Base-by-base conservation (phyloP, 495 filamentous ascomycete species). In the Xylaria castorea region DNA sequence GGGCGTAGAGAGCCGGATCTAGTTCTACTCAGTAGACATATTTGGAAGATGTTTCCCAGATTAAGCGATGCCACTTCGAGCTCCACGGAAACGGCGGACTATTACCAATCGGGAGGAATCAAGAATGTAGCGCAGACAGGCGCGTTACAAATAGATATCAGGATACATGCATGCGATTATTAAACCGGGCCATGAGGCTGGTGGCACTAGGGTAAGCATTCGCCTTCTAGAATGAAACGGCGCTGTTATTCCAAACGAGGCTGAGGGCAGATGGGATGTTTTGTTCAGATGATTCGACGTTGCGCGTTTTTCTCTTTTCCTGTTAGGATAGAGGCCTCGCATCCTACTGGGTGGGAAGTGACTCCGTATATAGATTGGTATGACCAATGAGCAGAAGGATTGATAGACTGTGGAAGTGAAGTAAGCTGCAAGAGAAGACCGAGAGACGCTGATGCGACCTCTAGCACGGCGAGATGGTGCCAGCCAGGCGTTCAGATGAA, bases 401-500 rank as follows among this genome's bases (percentile, higher is more conserved):
- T 27, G 27, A 34, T 9, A 27, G 68, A 30, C 55, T 18, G 57
- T 62, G 68, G 68, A 62, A 62, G 55, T n/a, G 40, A 70, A 62
- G 53, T 70, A 70, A 69, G 51, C 67, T 69, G 67, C 67, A 69
- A 32, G 38, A 69, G 63, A 58, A 51, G 63, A 25, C 73, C 68
- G 53, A 65, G 60, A 63, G 75, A 70, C 69, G 73, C 75, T 74
- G 68, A 48, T 60, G 67, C 27, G 63, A 65, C 75, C 71, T 78
- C 68, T 75, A 34, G 69, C 60, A 74, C 68, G 71, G 27, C 71
- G 42, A 71, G 50, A 73, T 75, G 72, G 75, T 73, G 53, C 48
- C 53, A 34, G 20, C 67, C 40, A 58, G 53, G 67, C 68, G 46
- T 62, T 50, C 68, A 79, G 74, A 76, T 77, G 74, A 77, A 79